Conservation (phyloP, 108 stramenopile species). For the Craspedostauros australis region DNA sequence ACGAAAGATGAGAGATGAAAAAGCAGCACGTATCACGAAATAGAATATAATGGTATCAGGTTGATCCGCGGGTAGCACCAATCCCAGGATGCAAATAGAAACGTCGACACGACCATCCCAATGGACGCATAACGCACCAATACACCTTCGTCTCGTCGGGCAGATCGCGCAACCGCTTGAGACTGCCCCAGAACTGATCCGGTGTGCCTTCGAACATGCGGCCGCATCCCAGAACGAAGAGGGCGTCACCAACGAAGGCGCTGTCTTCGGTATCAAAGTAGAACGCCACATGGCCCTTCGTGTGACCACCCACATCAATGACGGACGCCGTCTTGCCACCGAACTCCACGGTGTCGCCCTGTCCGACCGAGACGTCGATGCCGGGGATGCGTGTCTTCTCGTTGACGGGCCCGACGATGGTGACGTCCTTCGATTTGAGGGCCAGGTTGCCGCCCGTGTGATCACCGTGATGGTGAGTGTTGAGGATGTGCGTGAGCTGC, state of each 20-base stretch:
- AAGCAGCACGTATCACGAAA: background rate
- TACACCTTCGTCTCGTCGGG: conserved; percentile 77
- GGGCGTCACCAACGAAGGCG: conserved; percentile 73
- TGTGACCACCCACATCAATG: conserved; percentile 83
- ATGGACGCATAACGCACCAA: conserved; percentile 42
- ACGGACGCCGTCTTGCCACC: conserved; percentile 41
- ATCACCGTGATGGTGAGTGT: conserved; percentile 72
- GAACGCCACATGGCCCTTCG: conserved; percentile 74
- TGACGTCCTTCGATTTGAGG: conserved; percentile 38
- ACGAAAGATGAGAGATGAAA: too few relatives aligned
- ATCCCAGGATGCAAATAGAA: too few relatives aligned
- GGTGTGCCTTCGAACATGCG: conserved; percentile 87
- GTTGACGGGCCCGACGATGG: conserved; percentile 50
- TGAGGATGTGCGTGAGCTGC: conserved; percentile 77
- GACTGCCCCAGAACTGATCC: conserved; percentile 55
- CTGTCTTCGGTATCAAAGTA: conserved; percentile 59
- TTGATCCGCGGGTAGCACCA: background rate
- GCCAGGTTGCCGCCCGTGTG: conserved; percentile 76
- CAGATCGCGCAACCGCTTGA: conserved; percentile 51
- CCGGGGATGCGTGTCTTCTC: conserved; percentile 64
- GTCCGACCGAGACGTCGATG: conserved; percentile 43
- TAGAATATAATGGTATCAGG: background rate
- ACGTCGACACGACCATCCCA: too few relatives aligned
- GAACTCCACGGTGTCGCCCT: conserved; percentile 52
- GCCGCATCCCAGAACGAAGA: conserved; percentile 84